A percentile compares a stretch with the other conserved stretches of the same genome.
phyloP scores from a whole-genome alignment of 1,284 basidiomycete genomes.

The Psilocybe mexicana region DNA sequence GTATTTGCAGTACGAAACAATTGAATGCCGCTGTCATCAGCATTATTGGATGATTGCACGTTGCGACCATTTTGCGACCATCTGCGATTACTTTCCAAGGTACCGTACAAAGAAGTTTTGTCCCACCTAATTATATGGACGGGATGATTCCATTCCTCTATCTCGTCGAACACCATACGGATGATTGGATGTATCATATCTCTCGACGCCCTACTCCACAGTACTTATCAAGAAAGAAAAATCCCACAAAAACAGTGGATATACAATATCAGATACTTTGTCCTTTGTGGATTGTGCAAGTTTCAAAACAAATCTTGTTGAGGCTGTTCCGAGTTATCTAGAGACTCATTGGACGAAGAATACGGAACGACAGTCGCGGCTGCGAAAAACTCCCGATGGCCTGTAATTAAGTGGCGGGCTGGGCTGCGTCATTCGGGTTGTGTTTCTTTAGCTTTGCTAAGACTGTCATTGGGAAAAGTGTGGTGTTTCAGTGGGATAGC shows the following conservation, averaged over 20 bases:
- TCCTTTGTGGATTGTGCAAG: no score
- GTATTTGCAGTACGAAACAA: constrained; percentile 1
- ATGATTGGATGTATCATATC: neutral
- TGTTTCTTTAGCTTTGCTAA: neutral
- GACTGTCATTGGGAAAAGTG: neutral
- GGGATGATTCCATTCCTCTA: neutral
- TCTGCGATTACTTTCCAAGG: neutral
- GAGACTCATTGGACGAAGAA: neutral
- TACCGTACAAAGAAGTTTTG: neutral
- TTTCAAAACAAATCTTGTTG: no score
- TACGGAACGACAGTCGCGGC: neutral
- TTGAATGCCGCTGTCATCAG: neutral
- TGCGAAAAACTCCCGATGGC: neutral
- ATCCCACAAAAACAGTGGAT: neutral
- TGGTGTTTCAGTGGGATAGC: constrained; percentile 1
- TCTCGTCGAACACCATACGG: neutral
- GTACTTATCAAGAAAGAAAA: neutral
- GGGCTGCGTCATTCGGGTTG: neutral
- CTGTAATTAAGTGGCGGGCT: neutral
- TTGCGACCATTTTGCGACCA: neutral
- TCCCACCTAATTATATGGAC: constrained; percentile 7
- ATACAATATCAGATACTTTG: no score
- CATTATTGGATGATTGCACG: neutral
- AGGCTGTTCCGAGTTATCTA: no score
- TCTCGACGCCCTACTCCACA: neutral